Percentiles rank a stretch among this genome's conserved stretches.
These are phyloP conservation scores for Zoysia matrella DNA, from an alignment of 202 grass and related monocot species.

Conservation along the genomic window DNA sequence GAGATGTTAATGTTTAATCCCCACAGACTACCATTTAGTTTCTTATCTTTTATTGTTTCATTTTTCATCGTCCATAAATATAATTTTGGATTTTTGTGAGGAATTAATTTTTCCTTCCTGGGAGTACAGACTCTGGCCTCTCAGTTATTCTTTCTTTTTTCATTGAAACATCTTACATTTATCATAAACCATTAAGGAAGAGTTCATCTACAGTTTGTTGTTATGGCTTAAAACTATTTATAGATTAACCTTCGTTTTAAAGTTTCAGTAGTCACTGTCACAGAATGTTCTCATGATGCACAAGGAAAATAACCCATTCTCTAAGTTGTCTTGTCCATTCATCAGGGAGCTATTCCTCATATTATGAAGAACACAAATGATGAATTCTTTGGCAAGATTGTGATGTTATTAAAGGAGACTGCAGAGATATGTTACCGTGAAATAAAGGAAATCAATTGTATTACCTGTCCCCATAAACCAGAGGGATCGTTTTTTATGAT, in stretches of 20 bases:
- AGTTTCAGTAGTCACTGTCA: conserved; percentile 2
- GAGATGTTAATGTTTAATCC: too few species aligned
- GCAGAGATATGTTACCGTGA: conserved; percentile 52
- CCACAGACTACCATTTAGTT: too few species aligned
- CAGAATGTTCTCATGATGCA: conserved; percentile 1
- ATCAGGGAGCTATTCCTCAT: conserved; percentile 7
- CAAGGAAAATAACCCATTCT: not conserved
- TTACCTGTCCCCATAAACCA: conserved; percentile 48
- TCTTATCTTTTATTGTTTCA: too few species aligned
- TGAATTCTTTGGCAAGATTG: not conserved
- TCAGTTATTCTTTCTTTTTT: not conserved
- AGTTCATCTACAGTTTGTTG: not conserved
- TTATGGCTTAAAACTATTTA: not conserved
- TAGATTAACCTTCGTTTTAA: not conserved
- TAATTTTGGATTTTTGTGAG: too few species aligned
- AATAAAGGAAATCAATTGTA: conserved; percentile 49
- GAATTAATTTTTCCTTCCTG: too few species aligned
- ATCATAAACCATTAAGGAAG: not conserved
- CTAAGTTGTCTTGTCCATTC: conserved; percentile 20
- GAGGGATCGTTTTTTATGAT: conserved; percentile 61
- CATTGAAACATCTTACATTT: not conserved
- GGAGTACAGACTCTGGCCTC: too few species aligned
- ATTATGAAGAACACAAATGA: conserved; percentile 3
- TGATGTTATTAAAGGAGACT: conserved; percentile 40
- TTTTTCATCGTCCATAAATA: too few species aligned